Conservation (phyloP, 176 grass and related monocot genomes). For the barley (Hordeum vulgare) region MorexV3_pseudomolecules_assembly NC_058518.1:499272581-499273080, state of each 20-base stretch:
- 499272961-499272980: conserved; percentile 7
- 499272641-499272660: background rate
- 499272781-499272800: background rate
- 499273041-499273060: conserved; percentile 2
- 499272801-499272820: background rate
- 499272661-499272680: no score
- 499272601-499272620: background rate
- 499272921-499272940: background rate
- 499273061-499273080: background rate
- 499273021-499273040: conserved; percentile 17
- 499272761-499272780: background rate
- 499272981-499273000: conserved; percentile 19
- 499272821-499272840: background rate
- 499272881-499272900: background rate
- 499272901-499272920: background rate
- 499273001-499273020: conserved; percentile 27
- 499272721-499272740: background rate
- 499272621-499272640: background rate
- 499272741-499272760: background rate
- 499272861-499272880: background rate
- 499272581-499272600: background rate
- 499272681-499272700: background rate
- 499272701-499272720: background rate
- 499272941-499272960: background rate
- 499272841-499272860: background rate